Percentiles rank a stretch among this genome's conserved stretches.
phyloP scores from a whole-genome alignment of 306 rosid species.

The Alnus rubra region DNA sequence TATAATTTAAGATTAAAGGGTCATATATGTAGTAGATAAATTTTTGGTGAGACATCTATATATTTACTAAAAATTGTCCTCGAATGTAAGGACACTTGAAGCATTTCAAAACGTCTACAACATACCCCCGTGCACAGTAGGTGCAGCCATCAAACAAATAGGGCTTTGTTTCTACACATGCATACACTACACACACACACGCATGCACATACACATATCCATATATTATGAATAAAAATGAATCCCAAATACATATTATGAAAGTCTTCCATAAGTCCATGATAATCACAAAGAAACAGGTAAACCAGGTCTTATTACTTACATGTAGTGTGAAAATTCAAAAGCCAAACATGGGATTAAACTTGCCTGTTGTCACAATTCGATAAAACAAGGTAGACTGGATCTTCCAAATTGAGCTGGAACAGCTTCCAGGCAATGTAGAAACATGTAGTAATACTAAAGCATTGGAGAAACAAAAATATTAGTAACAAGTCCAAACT shows the following conservation, averaged over 20 bases:
- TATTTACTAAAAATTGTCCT: neutral
- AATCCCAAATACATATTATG: neutral
- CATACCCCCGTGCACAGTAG: neutral
- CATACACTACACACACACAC: no score
- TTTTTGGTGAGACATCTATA: neutral
- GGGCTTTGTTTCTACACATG: neutral
- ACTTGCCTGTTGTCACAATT: slow-evolving; percentile 64
- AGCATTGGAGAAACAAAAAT: slow-evolving; percentile 21
- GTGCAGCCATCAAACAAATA: neutral
- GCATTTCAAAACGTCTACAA: no score
- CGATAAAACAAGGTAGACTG: slow-evolving; percentile 56
- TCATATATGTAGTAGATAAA: no score
- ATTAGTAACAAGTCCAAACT: slow-evolving; percentile 18
- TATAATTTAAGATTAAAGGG: neutral
- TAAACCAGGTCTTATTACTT: slow-evolving; percentile 2
- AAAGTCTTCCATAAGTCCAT: neutral
- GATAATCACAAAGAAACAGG: neutral
- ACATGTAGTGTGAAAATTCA: slow-evolving; percentile 1
- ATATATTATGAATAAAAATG: neutral
- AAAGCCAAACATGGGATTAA: slow-evolving; percentile 5
- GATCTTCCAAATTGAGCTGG: slow-evolving; percentile 66
- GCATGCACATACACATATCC: no score
- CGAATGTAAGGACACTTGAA: neutral
- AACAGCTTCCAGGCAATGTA: slow-evolving; percentile 64
- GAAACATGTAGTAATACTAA: slow-evolving; percentile 61